Conservation (phyloP, 192 early-diverging fungal genomes). For the Coemansia sp. region DNA sequence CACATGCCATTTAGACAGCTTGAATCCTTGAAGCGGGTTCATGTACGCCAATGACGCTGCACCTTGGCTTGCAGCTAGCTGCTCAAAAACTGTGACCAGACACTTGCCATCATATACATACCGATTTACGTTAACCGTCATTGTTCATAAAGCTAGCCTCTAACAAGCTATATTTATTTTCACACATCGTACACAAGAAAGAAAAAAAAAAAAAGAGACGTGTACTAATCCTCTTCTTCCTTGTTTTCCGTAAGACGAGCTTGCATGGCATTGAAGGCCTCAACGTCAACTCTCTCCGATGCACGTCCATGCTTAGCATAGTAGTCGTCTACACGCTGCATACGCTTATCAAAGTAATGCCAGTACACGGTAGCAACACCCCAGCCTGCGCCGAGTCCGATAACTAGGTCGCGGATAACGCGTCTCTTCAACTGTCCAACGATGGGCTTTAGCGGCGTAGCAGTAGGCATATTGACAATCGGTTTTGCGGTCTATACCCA, state of each 20-base stretch:
- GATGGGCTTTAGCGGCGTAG: slow-evolving; percentile 58
- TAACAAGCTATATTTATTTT: neutral
- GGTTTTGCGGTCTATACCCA: neutral
- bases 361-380: slow-evolving; percentile 46
- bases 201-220: neutral
- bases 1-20: no score
- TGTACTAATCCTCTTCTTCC: neutral
- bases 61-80: neutral
- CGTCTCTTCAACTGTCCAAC: slow-evolving; percentile 51
- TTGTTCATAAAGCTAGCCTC: neutral
- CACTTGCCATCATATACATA: neutral
- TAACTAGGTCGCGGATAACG: slow-evolving; percentile 46
- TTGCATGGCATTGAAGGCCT: slow-evolving; percentile 6
- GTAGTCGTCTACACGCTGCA: slow-evolving; percentile 49
- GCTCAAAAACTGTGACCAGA: neutral
- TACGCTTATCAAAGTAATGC: slow-evolving; percentile 50
- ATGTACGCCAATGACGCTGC: neutral
- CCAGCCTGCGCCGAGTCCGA: slow-evolving; percentile 44
- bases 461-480: slow-evolving; percentile 41
- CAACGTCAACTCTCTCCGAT: slow-evolving; percentile 29
- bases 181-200: neutral
- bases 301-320: slow-evolving; percentile 52
- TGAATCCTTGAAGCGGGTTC: neutral
- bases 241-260: neutral
- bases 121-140: neutral